Conservation (phyloP, 2,329 filamentous ascomycete genomes). For the Acrocalymma vagum region DNA sequence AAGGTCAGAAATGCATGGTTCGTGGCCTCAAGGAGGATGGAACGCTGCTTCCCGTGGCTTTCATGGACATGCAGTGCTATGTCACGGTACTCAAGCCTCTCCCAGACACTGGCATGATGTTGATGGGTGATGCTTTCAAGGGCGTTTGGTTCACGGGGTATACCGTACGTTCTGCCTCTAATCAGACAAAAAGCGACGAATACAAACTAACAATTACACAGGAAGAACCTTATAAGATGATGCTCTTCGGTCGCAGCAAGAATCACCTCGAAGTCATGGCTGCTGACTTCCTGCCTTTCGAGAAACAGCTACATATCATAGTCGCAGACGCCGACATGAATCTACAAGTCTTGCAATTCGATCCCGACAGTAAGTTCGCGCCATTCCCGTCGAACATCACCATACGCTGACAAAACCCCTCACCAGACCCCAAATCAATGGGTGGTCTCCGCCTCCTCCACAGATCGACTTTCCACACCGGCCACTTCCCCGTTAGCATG, state of each 20-base stretch:
- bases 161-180: slow-evolving; percentile 60
- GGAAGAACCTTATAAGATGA: slow-evolving; percentile 96
- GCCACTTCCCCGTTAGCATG: slow-evolving; percentile 78
- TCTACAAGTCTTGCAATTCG: slow-evolving; percentile 89
- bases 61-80: slow-evolving; percentile 97
- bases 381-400: neutral
- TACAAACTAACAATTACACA: slow-evolving; percentile 39
- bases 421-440: slow-evolving; percentile 88
- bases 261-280: slow-evolving; percentile 79
- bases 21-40: slow-evolving; percentile 95
- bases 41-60: slow-evolving; percentile 89
- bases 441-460: slow-evolving; percentile 88
- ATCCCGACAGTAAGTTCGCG: slow-evolving; percentile 80
- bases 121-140: slow-evolving; percentile 90
- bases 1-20: slow-evolving; percentile 98
- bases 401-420: slow-evolving; percentile 6
- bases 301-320: slow-evolving; percentile 82
- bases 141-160: slow-evolving; percentile 97
- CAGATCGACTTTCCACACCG: slow-evolving; percentile 86
- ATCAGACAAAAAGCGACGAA: too few relatives aligned
- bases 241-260: slow-evolving; percentile 87
- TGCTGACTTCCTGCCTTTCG: slow-evolving; percentile 88
- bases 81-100: slow-evolving; percentile 87
- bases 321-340: slow-evolving; percentile 86
- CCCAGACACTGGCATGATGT: slow-evolving; percentile 81